Base-by-base conservation (phyloP, 2,329 filamentous ascomycete species). In the Ceratocystis colombiana region DNA sequence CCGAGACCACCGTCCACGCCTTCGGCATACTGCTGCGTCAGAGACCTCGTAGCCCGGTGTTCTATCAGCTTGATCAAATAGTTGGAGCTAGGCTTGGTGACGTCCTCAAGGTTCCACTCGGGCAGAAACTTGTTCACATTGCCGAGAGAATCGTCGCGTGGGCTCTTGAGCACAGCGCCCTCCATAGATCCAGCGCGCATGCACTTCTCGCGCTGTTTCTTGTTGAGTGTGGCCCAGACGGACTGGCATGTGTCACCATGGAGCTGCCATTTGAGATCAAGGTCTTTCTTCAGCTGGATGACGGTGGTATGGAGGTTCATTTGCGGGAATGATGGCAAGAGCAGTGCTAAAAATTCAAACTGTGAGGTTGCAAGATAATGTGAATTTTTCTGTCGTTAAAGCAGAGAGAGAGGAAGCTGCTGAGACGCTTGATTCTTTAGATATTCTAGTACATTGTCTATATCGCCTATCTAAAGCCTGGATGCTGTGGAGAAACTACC, bases 91-190 rank as follows among this genome's bases (percentile, higher is more conserved):
- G 74, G 71, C 0, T 72, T 69, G 2, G 75, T 69, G 1, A 80
- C 70, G 28, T 80, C 77, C 6, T 70, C 72, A 0, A 80, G 65
- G 66, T 81, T 80, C 73, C 73, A 76, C 61, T 80, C 79, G 0
- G 78, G 77, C 0, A 76, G 69, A 1, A 79, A 57, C n/a, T 75
- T 76, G 69, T 68, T 75, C 17, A 76, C 70, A n/a, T 72, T 72
- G 0, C 76, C 77, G 28, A 78, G 15, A 0, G 74, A 73, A 1
- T 33, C 30, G 64, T 80, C 77, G 2, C 25, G 30, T 1, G 74
- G 66, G 57, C 76, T 70, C 65, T 74, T 73, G 20, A 79, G 71
- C 2, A 79, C 73, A 8, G 62, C 65, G 5, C 74, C 74, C 0
- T 76, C 73, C 0, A 64, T 68, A 1, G 73, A 68, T 0, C 75